Evolutionary conservation across 305 asterid species (phyloP).

Genomic region (Solanum hybrid): DNA sequence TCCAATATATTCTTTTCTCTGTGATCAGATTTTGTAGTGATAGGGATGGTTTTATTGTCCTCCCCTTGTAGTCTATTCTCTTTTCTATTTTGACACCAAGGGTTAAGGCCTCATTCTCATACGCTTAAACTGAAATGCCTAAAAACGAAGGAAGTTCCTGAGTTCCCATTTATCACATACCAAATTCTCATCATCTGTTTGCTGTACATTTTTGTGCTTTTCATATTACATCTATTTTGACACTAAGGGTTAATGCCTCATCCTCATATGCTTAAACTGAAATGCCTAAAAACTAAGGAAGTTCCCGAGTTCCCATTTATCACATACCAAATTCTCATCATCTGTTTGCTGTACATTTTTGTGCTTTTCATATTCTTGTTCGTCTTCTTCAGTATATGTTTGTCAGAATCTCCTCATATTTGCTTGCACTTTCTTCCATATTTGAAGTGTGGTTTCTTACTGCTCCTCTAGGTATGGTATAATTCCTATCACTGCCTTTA

Average conservation of each 20-base stretch:
- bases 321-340: neutral
- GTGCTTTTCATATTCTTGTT: neutral
- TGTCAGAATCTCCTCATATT: neutral
- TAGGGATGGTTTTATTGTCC: neutral
- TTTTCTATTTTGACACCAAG: neutral
- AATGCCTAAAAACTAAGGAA: neutral
- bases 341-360: neutral
- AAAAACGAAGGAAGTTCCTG: neutral
- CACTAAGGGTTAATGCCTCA: neutral
- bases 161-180: neutral
- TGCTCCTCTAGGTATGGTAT: neutral
- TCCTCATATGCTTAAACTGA: neutral
- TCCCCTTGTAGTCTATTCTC: neutral
- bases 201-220: neutral
- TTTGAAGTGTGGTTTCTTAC: neutral
- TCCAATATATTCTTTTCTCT: neutral
- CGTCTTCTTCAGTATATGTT: neutral
- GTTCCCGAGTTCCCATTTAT: neutral
- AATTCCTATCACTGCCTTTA: neutral
- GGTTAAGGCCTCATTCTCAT: neutral
- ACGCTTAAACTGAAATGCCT: neutral
- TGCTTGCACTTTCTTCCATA: neutral
- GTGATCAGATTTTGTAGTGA: neutral
- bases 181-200: neutral
- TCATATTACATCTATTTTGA: neutral